These are phyloP conservation scores for Licmophora abbreviata DNA, from an alignment of 108 stramenopile species.

Conservation along the genomic window DNA sequence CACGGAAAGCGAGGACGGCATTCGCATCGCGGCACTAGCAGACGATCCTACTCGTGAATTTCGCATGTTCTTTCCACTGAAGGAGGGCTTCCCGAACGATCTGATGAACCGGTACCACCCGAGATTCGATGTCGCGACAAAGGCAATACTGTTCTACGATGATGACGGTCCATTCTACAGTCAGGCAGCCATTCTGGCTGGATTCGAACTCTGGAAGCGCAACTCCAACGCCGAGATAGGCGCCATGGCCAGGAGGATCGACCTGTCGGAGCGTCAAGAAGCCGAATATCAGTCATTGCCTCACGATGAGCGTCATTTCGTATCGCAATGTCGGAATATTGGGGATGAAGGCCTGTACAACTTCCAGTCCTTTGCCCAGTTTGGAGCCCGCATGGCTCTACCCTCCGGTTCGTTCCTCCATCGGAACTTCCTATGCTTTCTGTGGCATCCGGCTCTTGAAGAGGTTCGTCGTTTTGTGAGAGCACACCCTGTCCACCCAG, in stretches of 20 bases:
- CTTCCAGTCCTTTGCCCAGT: conserved; percentile 69
- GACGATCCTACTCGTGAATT: conserved; percentile 34
- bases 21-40: conserved; percentile 12
- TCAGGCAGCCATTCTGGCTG: conserved; percentile 48
- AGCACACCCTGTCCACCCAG: conserved; percentile 73
- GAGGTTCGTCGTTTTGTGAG: conserved; percentile 60
- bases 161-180: conserved; percentile 87
- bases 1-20: conserved; percentile 32
- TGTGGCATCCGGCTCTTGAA: conserved; percentile 84
- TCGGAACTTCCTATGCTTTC: conserved; percentile 70
- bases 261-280: conserved; percentile 26
- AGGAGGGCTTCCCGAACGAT: conserved; percentile 67
- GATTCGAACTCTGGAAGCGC: conserved; percentile 85
- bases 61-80: conserved; percentile 74
- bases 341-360: conserved; percentile 71
- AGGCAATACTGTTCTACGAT: conserved; percentile 84
- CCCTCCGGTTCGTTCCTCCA: conserved; percentile 48
- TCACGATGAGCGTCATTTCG: conserved; percentile 43
- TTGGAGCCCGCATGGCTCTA: conserved; percentile 50
- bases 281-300: conserved; percentile 27
- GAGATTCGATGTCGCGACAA: conserved; percentile 48
- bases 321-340: conserved; percentile 52
- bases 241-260: conserved; percentile 66
- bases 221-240: conserved; percentile 80
- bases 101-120: conserved; percentile 87